Evolutionary conservation across 257 asterid species (phyloP).

Genomic region (Fraxinus anomala): DNA sequence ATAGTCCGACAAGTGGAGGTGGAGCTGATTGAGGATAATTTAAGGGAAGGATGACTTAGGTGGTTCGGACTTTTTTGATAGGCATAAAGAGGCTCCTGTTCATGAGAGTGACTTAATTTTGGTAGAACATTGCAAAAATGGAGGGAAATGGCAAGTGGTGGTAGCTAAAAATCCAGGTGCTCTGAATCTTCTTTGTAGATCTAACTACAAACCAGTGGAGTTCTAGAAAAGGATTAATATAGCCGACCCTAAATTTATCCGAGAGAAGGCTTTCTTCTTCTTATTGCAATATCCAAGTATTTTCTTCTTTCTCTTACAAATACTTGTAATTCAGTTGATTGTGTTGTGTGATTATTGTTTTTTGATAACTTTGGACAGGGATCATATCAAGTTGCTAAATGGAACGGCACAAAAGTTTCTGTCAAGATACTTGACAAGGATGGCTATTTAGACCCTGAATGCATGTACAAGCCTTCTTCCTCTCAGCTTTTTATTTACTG

Average conservation of each 20-base stretch:
- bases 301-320: slow-evolving; percentile 10
- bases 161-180: not conserved
- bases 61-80: not conserved
- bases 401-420: slow-evolving; percentile 98
- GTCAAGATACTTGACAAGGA: slow-evolving; percentile 96
- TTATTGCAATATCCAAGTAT: slow-evolving; percentile 5
- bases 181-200: not conserved
- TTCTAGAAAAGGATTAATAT: not conserved
- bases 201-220: not conserved
- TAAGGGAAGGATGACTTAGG: not conserved
- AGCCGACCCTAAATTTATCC: not conserved
- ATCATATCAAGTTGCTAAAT: slow-evolving; percentile 95
- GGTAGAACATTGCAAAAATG: not conserved
- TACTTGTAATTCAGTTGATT: slow-evolving; percentile 12
- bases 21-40: not conserved
- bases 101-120: not conserved
- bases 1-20: not conserved
- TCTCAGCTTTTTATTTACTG: slow-evolving; percentile 21
- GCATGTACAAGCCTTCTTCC: slow-evolving; percentile 51
- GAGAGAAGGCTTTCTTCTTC: not conserved
- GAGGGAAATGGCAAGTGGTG: not conserved
- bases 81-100: not conserved
- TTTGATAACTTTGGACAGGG: slow-evolving; percentile 53
- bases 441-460: slow-evolving; percentile 70
- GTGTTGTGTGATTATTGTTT: slow-evolving; percentile 3